Evolutionary conservation across 2,329 filamentous ascomycete species (phyloP).

Genomic region (Penicillium sp.): DNA sequence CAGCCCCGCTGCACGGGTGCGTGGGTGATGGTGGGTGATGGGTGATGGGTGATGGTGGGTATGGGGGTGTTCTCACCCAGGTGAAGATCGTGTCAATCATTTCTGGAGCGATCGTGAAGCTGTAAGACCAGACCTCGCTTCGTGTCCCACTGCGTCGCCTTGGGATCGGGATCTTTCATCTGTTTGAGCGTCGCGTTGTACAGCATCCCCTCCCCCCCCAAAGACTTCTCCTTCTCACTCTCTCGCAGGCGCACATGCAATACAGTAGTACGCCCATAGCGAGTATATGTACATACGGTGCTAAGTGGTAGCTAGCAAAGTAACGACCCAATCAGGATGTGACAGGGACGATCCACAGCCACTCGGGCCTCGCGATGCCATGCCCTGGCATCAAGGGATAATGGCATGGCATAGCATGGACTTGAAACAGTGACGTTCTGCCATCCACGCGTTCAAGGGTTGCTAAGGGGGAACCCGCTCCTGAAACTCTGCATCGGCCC

Average conservation of each 20-base stretch:
- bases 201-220: too few relatives aligned
- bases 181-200: too few relatives aligned
- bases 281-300: too few relatives aligned
- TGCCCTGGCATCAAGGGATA: constrained; percentile 19
- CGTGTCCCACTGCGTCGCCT: not conserved
- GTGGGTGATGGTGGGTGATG: too few relatives aligned
- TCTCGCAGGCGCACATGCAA: too few relatives aligned
- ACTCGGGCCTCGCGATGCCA: constrained; percentile 11
- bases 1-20: constrained; percentile 16
- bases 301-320: constrained; percentile 5
- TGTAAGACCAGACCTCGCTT: not conserved
- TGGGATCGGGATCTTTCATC: too few relatives aligned
- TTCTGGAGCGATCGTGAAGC: too few relatives aligned
- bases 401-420: not conserved
- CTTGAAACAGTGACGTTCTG: constrained; percentile 11
- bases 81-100: not conserved
- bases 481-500: too few relatives aligned
- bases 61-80: too few relatives aligned
- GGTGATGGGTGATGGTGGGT: too few relatives aligned
- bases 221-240: too few relatives aligned
- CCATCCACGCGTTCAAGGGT: constrained; percentile 13
- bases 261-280: too few relatives aligned
- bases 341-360: constrained; percentile 12
- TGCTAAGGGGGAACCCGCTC: constrained; percentile 3
- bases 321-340: constrained; percentile 15